Conservation (phyloP, 2,329 filamentous ascomycete genomes). For the Podosphaera aphanis region DNA sequence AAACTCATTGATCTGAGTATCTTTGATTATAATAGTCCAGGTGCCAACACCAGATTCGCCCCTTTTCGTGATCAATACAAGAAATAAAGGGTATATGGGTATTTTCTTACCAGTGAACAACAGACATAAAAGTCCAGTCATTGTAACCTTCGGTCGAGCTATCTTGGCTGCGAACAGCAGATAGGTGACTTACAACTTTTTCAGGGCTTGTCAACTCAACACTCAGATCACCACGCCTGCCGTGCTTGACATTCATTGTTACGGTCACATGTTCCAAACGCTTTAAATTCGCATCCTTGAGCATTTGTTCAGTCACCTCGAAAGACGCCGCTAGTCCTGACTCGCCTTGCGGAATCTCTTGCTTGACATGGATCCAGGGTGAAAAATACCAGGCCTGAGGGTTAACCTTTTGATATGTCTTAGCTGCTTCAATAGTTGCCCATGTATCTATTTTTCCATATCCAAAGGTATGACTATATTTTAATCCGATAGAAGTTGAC, state of each 20-base stretch:
- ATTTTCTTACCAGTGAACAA: constrained; percentile 62
- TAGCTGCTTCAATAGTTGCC: constrained; percentile 62
- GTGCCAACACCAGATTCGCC: constrained; percentile 70
- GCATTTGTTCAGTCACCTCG: constrained; percentile 58
- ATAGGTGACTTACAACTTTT: constrained; percentile 63
- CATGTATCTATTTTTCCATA: constrained; percentile 90
- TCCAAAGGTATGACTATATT: constrained; percentile 84
- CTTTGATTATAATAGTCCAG: constrained; percentile 80
- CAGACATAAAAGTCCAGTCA: constrained; percentile 98
- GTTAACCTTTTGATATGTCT: constrained; percentile 69
- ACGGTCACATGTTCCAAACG: constrained; percentile 85
- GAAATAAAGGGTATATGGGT: not conserved
- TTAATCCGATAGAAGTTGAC: constrained; percentile 53
- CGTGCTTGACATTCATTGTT: constrained; percentile 88
- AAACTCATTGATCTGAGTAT: constrained; percentile 54
- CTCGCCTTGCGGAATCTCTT: constrained; percentile 64
- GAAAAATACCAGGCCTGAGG: constrained; percentile 89
- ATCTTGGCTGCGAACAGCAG: constrained; percentile 51
- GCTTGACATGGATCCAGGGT: constrained; percentile 78
- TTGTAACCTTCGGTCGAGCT: constrained; percentile 45
- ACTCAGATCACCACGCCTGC: constrained; percentile 69
- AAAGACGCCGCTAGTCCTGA: constrained; percentile 60
- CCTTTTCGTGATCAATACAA: constrained; percentile 26
- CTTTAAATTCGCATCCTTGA: constrained; percentile 61
- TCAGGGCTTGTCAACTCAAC: constrained; percentile 74